Evolutionary conservation across 352 stramenopile species (phyloP).

Genomic region (Pythium coloratum): DNA sequence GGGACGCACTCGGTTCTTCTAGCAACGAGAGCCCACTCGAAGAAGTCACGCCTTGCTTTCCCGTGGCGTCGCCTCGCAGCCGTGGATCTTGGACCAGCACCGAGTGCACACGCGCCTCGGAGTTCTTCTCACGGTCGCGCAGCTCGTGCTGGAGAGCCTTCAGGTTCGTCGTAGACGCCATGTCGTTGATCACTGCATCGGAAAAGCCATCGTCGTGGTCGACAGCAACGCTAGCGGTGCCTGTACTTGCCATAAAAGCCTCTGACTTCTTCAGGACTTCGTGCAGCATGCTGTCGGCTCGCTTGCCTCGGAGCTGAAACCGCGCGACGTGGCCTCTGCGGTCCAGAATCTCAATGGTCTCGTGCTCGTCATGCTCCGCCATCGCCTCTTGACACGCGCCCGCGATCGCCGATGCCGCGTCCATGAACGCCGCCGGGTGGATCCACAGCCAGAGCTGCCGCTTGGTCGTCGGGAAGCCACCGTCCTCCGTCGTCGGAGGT

Average conservation of each 20-base stretch:
- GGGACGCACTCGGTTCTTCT: conserved; percentile 39
- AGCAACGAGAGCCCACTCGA: conserved; percentile 33
- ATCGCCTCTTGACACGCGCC: conserved; percentile 50
- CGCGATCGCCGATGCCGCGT: conserved; percentile 60
- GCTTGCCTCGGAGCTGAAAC: conserved; percentile 64
- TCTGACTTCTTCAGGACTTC: conserved; percentile 9
- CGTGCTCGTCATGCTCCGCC: conserved; percentile 36
- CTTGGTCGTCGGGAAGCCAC: conserved; percentile 47
- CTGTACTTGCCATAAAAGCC: neutral
- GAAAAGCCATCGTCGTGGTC: conserved; percentile 61
- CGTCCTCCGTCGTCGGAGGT: neutral
- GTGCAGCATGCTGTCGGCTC: conserved; percentile 38
- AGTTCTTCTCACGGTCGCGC: neutral
- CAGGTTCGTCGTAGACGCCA: conserved; percentile 20
- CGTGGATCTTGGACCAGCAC: conserved; percentile 51
- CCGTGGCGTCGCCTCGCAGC: conserved; percentile 5
- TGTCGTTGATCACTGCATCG: neutral
- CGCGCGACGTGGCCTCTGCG: conserved; percentile 63
- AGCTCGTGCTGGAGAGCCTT: conserved; percentile 7
- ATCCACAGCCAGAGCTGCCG: conserved; percentile 82
- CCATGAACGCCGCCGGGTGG: conserved; percentile 73
- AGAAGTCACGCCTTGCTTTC: neutral
- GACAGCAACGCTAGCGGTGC: conserved; percentile 10
- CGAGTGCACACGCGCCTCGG: conserved; percentile 29
- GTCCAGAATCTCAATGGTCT: conserved; percentile 59